These are phyloP conservation scores for Solanum dulcamara DNA, from an alignment of 257 asterid species.

Conservation along the genomic window DNA sequence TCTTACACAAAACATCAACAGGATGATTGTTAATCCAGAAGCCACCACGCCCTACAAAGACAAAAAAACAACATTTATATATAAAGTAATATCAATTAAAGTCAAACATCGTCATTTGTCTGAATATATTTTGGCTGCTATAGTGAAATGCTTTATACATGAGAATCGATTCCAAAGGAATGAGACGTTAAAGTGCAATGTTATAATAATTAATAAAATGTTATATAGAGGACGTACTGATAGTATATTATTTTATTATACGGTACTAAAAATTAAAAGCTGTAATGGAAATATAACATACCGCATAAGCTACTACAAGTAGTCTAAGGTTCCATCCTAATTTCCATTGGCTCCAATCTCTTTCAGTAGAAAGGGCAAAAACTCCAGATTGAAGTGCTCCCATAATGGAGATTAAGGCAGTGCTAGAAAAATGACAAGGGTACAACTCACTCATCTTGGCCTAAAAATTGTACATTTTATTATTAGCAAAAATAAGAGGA, in stretches of 20 bases:
- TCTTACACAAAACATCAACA: background rate
- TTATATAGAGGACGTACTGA: no score
- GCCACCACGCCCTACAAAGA: constrained; percentile 12
- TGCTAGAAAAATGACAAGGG: constrained; percentile 51
- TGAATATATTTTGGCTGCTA: background rate
- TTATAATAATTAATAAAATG: background rate
- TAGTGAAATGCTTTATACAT: background rate
- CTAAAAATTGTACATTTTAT: constrained; percentile 7
- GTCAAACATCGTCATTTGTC: background rate
- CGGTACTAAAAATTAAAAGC: background rate
- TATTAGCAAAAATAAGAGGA: background rate
- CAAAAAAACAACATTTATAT: background rate
- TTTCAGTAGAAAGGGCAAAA: constrained; percentile 31
- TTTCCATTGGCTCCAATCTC: constrained; percentile 49
- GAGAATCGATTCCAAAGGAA: background rate
- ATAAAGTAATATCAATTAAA: no score
- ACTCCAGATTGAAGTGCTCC: constrained; percentile 26
- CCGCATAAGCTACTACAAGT: constrained; percentile 28
- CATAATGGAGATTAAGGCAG: constrained; percentile 41
- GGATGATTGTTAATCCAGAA: constrained; percentile 5
- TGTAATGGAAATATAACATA: background rate
- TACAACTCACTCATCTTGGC: constrained; percentile 35
- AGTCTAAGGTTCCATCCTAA: constrained; percentile 52
- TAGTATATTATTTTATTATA: no score
- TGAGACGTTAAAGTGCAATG: background rate